Percentiles rank a stretch among this genome's conserved stretches.
Evolutionary conservation across 768 basidiomycete species (phyloP).

Genomic region (Gloeophyllum trabeum): DNA sequence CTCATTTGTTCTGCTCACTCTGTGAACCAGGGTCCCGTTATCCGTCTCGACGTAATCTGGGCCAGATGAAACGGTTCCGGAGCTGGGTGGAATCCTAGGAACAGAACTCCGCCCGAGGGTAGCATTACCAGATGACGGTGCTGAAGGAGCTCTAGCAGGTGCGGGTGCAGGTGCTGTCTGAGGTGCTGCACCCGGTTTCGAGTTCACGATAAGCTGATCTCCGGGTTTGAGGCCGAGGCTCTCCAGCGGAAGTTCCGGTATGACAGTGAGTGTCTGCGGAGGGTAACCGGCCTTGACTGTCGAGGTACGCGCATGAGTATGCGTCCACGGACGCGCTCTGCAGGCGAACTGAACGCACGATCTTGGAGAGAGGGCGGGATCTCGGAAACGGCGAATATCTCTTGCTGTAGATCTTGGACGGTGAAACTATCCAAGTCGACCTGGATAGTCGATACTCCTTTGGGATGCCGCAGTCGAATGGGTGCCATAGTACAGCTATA

Average conservation of each 20-base stretch:
- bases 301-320: neutral
- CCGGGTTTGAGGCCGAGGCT: slow-evolving; percentile 69
- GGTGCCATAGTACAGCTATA: too few relatives aligned
- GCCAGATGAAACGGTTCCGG: too few relatives aligned
- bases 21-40: slow-evolving; percentile 61
- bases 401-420: slow-evolving; percentile 65
- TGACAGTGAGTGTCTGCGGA: slow-evolving; percentile 56
- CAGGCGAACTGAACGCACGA: slow-evolving; percentile 33
- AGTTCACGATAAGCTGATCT: slow-evolving; percentile 79
- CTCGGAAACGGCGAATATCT: slow-evolving; percentile 53
- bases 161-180: slow-evolving; percentile 4
- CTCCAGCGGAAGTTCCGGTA: slow-evolving; percentile 64
- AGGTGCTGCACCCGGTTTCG: slow-evolving; percentile 17
- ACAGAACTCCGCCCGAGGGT: neutral
- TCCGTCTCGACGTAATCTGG: slow-evolving; percentile 52
- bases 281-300: slow-evolving; percentile 82
- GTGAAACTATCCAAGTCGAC: slow-evolving; percentile 49
- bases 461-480: slow-evolving; percentile 74
- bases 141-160: slow-evolving; percentile 12
- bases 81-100: slow-evolving; percentile 8
- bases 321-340: neutral
- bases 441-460: slow-evolving; percentile 71
- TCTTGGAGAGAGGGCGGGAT: slow-evolving; percentile 73
- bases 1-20: slow-evolving; percentile 39
- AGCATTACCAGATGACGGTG: slow-evolving; percentile 8